Evolutionary conservation across 1,284 basidiomycete species (phyloP).

Genomic region (Leccinum solheimii): DNA sequence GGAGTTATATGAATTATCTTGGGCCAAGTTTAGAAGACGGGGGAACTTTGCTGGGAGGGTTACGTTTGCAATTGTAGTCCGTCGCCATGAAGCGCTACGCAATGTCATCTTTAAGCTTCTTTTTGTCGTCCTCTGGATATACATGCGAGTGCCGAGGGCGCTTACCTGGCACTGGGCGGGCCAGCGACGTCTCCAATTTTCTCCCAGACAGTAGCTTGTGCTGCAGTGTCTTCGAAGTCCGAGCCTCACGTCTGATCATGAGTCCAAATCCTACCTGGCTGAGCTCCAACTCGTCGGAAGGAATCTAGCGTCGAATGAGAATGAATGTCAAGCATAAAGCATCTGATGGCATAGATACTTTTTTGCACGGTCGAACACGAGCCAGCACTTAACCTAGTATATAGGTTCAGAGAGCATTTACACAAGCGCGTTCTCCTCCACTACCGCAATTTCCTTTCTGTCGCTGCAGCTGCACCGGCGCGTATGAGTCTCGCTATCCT

Average conservation of each 20-base stretch:
- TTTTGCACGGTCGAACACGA: not conserved
- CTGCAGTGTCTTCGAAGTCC: no score
- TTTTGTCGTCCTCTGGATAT: no score
- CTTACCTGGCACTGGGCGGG: no score
- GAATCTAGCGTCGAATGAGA: not conserved
- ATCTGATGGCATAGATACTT: not conserved
- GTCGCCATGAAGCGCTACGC: no score
- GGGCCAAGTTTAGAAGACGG: no score
- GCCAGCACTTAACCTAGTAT: not conserved
- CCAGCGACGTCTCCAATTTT: no score
- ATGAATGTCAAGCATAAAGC: not conserved
- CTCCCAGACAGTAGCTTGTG: no score
- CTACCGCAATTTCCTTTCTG: constrained; percentile 18
- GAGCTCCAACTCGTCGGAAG: not conserved
- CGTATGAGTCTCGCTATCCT: constrained; percentile 34
- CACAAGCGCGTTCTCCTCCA: not conserved
- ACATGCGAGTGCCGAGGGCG: no score
- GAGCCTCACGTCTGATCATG: not conserved
- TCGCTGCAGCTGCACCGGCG: not conserved
- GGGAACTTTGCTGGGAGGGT: no score
- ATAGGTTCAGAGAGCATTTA: not conserved
- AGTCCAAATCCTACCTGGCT: not conserved
- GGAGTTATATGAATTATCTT: no score
- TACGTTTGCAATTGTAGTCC: no score
- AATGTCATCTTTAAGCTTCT: no score